Base-by-base conservation (phyloP, 2,329 filamentous ascomycete genomes). In the Xylaria sp. region DNA sequence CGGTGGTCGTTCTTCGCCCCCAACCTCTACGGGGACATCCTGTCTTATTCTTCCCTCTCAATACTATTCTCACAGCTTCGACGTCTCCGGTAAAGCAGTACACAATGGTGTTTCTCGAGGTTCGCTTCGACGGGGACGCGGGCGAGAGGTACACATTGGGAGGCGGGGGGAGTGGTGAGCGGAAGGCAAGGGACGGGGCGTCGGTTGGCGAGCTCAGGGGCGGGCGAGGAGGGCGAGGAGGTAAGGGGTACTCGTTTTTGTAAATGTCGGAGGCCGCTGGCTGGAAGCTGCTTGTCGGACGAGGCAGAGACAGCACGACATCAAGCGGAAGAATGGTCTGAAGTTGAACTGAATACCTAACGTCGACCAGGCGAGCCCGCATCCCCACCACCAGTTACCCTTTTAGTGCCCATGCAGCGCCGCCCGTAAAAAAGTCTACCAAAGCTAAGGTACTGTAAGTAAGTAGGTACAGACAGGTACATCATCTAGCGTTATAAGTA, bases 111-210 rank as follows among this genome's bases (percentile, higher is more conserved):
- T 64, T 40, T 55, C 48, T 47, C 60, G 53, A 66, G 61, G 57
- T 64, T 60, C 54, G 61, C 59, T 64, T 62, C 48, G 65, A 58
- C 47, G 58, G 52, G 52, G 29, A 58, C 58, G 62, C 48, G 60
- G 65, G 63, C 52, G 64, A 62, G 67, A 62, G 66, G 65, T 60
- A 66, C 64, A 67, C 69, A 72, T 71, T 66, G 63, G 68, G 62
- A 69, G 46, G 57, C 46, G 57, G 44, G 55, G 47, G 19, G 29
- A 33, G 29, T 21, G 41, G 27, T 19, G 49, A 31, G 27, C 13
- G 40, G 43, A 13, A 25, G 49, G 38, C 17, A 35, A 23, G 0
- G 44, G 31, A n/a, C 47, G n/a, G 56, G 41, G 49, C 53, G 56
- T 54, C 48, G 62, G 60, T 65, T 59, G 60, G 47, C 41, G 49